Evolutionary conservation across 2,329 filamentous ascomycete genomes (phyloP).

Genomic region (Penicillium palitans): DNA sequence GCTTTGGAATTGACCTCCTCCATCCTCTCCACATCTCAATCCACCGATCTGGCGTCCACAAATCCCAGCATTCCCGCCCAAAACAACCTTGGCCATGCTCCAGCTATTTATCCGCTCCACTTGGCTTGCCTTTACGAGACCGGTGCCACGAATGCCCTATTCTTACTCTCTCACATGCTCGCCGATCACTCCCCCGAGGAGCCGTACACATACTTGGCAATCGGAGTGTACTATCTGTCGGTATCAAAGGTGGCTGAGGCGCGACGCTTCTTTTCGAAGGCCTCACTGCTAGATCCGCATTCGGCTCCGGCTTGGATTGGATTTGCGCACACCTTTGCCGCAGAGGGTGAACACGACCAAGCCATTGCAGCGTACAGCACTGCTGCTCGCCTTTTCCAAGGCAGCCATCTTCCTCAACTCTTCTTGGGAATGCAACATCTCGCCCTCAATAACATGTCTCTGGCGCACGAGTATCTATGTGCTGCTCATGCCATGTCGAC

Average conservation of each 20-base stretch:
- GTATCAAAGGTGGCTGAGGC: slow-evolving; percentile 91
- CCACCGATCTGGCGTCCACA: slow-evolving; percentile 64
- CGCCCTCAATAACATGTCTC: slow-evolving; percentile 87
- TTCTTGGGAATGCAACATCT: slow-evolving; percentile 99
- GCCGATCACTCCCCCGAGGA: slow-evolving; percentile 90
- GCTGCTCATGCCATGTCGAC: slow-evolving; percentile 70
- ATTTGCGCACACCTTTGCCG: slow-evolving; percentile 96
- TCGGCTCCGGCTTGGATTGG: slow-evolving; percentile 98
- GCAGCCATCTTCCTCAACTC: slow-evolving; percentile 90
- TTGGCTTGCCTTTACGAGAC: slow-evolving; percentile 89
- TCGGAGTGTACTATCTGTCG: slow-evolving; percentile 90
- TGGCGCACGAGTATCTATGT: slow-evolving; percentile 92
- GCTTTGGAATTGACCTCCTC: slow-evolving; percentile 80
- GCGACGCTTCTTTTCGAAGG: slow-evolving; percentile 93
- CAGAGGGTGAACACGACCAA: slow-evolving; percentile 96
- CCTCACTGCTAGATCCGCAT: slow-evolving; percentile 95
- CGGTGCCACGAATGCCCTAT: slow-evolving; percentile 80
- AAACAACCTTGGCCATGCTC: slow-evolving; percentile 46
- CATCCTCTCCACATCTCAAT: slow-evolving; percentile 79
- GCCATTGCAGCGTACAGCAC: slow-evolving; percentile 97
- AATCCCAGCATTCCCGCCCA: slow-evolving; percentile 33
- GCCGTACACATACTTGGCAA: slow-evolving; percentile 88
- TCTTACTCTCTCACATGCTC: slow-evolving; percentile 87
- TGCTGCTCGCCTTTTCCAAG: slow-evolving; percentile 90
- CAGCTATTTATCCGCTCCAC: slow-evolving; percentile 78